Evolutionary conservation across 495 filamentous ascomycete species (phyloP).

Genomic region (Schizothecium vesticola): DNA sequence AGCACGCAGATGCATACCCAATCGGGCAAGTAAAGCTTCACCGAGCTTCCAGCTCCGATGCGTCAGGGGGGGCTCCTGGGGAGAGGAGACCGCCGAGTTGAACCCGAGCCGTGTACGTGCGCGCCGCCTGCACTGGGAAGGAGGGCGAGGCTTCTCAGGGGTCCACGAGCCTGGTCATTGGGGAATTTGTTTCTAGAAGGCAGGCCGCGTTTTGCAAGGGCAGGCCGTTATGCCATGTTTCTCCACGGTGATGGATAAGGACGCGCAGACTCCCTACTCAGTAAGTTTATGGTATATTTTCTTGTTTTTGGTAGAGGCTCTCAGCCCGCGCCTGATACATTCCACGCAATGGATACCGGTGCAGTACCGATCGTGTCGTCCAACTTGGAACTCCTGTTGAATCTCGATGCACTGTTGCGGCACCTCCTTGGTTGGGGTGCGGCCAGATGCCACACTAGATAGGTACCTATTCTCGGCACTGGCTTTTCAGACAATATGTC

Average conservation of each 20-base stretch:
- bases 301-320: not conserved
- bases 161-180: not conserved
- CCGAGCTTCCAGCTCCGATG: not conserved
- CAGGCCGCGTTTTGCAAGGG: not conserved
- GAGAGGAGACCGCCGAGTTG: constrained; percentile 9
- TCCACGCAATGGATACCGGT: not conserved
- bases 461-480: not conserved
- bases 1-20: constrained; percentile 5
- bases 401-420: no score
- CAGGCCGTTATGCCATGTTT: not conserved
- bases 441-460: not conserved
- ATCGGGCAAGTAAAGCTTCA: constrained; percentile 1
- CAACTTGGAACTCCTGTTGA: not conserved
- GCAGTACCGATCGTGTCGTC: not conserved
- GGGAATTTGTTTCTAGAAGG: not conserved
- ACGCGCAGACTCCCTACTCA: no score
- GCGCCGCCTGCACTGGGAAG: not conserved
- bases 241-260: not conserved
- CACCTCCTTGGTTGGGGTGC: not conserved
- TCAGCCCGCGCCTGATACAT: not conserved
- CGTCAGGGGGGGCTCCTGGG: not conserved
- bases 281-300: no score
- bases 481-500: not conserved
- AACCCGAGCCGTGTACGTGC: constrained; percentile 10
- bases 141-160: not conserved